Conservation (phyloP, 1,139 yeast species). For the Candida sp. region DNA sequence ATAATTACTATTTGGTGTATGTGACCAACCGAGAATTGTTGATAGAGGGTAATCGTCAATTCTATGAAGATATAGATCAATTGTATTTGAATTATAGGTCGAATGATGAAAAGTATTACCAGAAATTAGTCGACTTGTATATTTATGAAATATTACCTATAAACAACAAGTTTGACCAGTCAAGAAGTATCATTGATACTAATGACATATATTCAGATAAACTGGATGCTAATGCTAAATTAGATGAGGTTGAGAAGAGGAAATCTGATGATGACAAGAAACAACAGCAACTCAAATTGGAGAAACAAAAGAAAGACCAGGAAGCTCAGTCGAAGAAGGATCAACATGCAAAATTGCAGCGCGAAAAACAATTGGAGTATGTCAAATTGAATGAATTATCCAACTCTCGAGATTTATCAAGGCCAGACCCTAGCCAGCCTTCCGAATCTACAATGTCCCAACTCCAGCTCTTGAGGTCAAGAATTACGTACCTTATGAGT, state of each 20-base stretch:
- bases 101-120: conserved; percentile 15
- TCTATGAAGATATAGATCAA: conserved; percentile 12
- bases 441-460: background rate
- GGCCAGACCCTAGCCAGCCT: conserved; percentile 1
- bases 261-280: conserved; percentile 15
- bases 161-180: conserved; percentile 22
- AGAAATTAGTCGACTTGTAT: conserved; percentile 28
- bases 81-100: conserved; percentile 8
- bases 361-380: conserved; percentile 29
- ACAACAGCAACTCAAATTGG: conserved; percentile 15
- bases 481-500: conserved; percentile 12
- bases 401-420: background rate
- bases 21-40: conserved; percentile 17
- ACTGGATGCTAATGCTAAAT: conserved; percentile 12
- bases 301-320: conserved; percentile 18
- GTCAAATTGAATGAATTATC: conserved; percentile 3
- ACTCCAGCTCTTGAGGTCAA: conserved; percentile 9
- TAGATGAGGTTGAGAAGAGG: conserved; percentile 15
- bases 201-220: conserved; percentile 14
- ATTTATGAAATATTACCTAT: conserved; percentile 36
- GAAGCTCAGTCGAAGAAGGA: conserved; percentile 20
- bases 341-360: conserved; percentile 19
- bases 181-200: conserved; percentile 21
- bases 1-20: conserved; percentile 29
- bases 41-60: conserved; percentile 8